Conservation (phyloP, 1,284 basidiomycete genomes). For the Irpex rosettiformis region DNA sequence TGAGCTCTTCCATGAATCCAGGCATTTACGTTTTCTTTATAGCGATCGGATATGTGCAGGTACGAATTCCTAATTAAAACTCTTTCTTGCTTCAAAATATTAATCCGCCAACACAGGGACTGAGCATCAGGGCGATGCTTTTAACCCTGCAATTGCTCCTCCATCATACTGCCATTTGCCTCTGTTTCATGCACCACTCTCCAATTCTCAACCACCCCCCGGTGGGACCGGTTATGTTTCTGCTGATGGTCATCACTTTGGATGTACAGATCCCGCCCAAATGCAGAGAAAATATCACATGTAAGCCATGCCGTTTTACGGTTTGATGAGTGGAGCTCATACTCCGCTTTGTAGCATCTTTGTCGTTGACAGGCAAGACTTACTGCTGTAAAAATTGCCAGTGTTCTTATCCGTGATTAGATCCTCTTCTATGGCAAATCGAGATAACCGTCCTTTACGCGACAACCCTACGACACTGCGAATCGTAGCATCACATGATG, state of each 20-base stretch:
- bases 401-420: constrained; percentile 25
- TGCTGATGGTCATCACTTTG: constrained; percentile 50
- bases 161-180: constrained; percentile 51
- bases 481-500: constrained; percentile 38
- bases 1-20: too few species aligned
- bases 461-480: constrained; percentile 40
- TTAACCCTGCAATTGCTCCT: constrained; percentile 36
- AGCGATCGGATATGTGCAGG: constrained; percentile 57
- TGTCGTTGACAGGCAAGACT: constrained; percentile 44
- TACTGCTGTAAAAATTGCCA: not conserved
- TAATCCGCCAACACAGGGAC: constrained; percentile 31
- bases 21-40: not conserved
- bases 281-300: constrained; percentile 58
- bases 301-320: constrained; percentile 34
- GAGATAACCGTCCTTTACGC: constrained; percentile 42
- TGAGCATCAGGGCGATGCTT: constrained; percentile 42
- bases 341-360: constrained; percentile 39
- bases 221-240: constrained; percentile 47
- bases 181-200: constrained; percentile 46
- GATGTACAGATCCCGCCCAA: constrained; percentile 51
- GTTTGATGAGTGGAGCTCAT: not conserved
- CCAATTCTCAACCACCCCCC: constrained; percentile 24
- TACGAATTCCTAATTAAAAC: too few species aligned
- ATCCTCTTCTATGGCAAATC: constrained; percentile 46
- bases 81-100: too few species aligned